Evolutionary conservation across 2,329 filamentous ascomycete genomes (phyloP).

Genomic region (Dichotomopilus funicola): DNA sequence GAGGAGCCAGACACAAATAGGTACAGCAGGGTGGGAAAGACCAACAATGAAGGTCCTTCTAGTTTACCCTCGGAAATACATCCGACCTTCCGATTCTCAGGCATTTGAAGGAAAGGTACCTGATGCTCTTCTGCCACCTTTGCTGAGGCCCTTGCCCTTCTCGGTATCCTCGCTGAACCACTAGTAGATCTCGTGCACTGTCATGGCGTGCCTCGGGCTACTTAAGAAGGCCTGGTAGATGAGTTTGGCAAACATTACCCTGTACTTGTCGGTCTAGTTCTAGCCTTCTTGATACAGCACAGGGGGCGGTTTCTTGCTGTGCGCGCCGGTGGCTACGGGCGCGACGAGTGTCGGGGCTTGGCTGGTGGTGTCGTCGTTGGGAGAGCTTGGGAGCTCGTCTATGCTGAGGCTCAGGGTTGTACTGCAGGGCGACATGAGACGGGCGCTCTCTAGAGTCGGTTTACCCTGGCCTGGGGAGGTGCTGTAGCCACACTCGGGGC

Average conservation of each 20-base stretch:
- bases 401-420: constrained; percentile 14
- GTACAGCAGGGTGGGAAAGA: too few relatives aligned
- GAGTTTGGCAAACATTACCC: constrained; percentile 66
- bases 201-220: constrained; percentile 59
- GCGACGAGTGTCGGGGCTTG: constrained; percentile 5
- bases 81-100: too few relatives aligned
- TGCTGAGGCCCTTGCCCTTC: constrained; percentile 58
- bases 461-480: constrained; percentile 1
- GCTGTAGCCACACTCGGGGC: too few relatives aligned
- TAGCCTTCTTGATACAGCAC: constrained; percentile 17
- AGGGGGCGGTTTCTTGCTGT: not conserved
- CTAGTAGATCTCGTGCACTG: constrained; percentile 78
- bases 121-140: constrained; percentile 92
- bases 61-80: too few relatives aligned
- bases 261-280: too few relatives aligned
- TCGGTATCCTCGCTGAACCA: constrained; percentile 82
- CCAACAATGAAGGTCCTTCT: too few relatives aligned
- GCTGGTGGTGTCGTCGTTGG: not conserved
- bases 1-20: too few relatives aligned
- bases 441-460: constrained; percentile 12
- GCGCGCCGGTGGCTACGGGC: not conserved
- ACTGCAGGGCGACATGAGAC: constrained; percentile 18
- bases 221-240: constrained; percentile 71
- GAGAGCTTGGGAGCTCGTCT: constrained; percentile 10
- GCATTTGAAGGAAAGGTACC: constrained; percentile 28